Evolutionary conservation across 768 basidiomycete species (phyloP).

Genomic region (Imleria badia): DNA sequence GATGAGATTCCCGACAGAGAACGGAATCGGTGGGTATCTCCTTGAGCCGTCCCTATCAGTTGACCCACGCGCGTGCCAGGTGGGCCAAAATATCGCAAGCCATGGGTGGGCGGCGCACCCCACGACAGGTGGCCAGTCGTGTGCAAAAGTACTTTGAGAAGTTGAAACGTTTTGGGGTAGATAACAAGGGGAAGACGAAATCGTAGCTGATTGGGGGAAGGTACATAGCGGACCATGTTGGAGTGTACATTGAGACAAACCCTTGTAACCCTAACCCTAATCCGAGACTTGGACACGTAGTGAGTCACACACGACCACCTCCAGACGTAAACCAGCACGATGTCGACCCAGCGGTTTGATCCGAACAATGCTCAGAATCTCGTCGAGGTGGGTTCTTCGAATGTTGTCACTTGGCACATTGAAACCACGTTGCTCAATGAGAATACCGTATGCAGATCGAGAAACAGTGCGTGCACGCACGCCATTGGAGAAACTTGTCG

Average conservation of each 20-base stretch:
- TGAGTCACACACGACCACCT: neutral
- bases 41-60: neutral
- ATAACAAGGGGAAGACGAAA: constrained; percentile 25
- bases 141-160: constrained; percentile 90
- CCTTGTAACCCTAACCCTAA: constrained; percentile 29
- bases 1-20: constrained; percentile 77
- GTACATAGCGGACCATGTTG: neutral
- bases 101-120: constrained; percentile 75
- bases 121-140: constrained; percentile 83
- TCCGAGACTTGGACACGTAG: neutral
- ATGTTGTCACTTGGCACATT: constrained; percentile 8
- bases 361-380: constrained; percentile 91
- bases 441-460: constrained; percentile 67
- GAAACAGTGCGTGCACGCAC: constrained; percentile 71
- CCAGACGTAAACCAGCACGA: constrained; percentile 31
- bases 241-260: neutral
- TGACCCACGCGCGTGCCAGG: constrained; percentile 35
- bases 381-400: constrained; percentile 60
- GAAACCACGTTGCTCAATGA: constrained; percentile 22
- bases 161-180: constrained; percentile 69
- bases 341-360: constrained; percentile 65
- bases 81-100: constrained; percentile 82
- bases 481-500: neutral
- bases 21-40: constrained; percentile 58
- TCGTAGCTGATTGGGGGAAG: constrained; percentile 11